phyloP scores from a whole-genome alignment of 345 rosid species.

The Clarkia xantiana region DNA sequence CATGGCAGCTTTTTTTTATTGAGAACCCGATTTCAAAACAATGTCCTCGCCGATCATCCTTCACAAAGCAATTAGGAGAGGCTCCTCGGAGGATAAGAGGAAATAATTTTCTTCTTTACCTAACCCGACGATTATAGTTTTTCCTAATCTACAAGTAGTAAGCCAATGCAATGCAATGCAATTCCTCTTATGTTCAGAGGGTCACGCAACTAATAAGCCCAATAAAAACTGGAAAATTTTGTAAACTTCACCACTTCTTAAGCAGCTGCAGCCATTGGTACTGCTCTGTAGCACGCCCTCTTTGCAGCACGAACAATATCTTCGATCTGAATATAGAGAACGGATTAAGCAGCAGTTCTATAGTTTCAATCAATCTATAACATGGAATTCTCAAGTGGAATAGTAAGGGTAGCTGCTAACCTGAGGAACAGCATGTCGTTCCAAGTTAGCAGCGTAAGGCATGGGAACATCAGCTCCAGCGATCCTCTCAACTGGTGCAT shows the following conservation, averaged over 20 bases:
- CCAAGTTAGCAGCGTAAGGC: slow-evolving; percentile 86
- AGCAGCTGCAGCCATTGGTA: slow-evolving; percentile 23
- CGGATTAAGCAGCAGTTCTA: background rate
- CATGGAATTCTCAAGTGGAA: too few species aligned
- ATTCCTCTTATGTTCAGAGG: too few species aligned
- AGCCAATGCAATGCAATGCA: too few species aligned
- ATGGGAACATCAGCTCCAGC: slow-evolving; percentile 87
- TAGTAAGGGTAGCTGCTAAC: slow-evolving; percentile 14
- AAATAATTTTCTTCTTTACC: background rate
- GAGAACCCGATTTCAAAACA: background rate
- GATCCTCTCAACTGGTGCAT: slow-evolving; percentile 77
- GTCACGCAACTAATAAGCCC: background rate
- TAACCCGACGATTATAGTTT: background rate
- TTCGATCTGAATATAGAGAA: slow-evolving; percentile 26
- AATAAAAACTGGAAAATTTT: background rate
- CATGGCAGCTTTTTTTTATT: background rate
- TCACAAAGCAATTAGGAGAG: background rate
- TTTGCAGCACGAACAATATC: slow-evolving; percentile 53
- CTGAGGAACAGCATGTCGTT: slow-evolving; percentile 88
- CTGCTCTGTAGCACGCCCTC: slow-evolving; percentile 50
- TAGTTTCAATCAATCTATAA: too few species aligned
- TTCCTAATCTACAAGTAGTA: too few species aligned
- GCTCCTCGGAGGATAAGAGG: background rate
- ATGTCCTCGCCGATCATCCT: slow-evolving; percentile 1
- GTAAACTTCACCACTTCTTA: slow-evolving; percentile 6